Base-by-base conservation (phyloP, 2,329 filamentous ascomycete species). In the Xylaria sp. region DNA sequence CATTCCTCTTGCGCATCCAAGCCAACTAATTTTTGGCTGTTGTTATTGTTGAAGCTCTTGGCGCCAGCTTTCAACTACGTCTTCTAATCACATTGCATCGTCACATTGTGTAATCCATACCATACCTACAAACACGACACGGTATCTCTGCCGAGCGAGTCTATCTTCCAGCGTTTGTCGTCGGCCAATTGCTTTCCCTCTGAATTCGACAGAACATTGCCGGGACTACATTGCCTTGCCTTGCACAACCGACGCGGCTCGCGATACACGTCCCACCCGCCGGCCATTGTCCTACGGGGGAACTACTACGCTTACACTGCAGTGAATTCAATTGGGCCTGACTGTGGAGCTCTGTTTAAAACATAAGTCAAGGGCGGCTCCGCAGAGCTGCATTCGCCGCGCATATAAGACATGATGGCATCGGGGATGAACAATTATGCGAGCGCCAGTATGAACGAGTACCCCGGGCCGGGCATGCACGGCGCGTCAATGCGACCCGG, bases 361-460 rank as follows among this genome's bases (percentile, higher is more conserved):
- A 30, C 48, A 45, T 8, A 34, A 48, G 4, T 4, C 24, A 27
- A 30, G 14, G 24, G 48, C 34, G 36, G 57, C 65, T 59, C 39
- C 30, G 42, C 34, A 21, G 53, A 63, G 57, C 54, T 51, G 63
- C 58, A 27, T 47, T 56, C 36, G 51, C 48, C 30, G 30, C 2
- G 51, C 24, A 45, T 48, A 32, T 42, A 39, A 48, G 11, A 54
- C 2, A 68, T 71, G 68, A 74, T 71, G 73, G 62, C 71, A 42
- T 69, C 71, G 11, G 73, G 70, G 62, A 77, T 78, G 73, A 77
- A 75, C 68, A 77, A 75, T 64, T 78, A 77, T 69, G 75, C 75
- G n/a, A 73, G 73, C 55, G 75, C 66, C 42, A 75, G 71, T 55
- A 77, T 79, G 74, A 78, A 77, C 68, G 76, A 78, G 1, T 78